Evolutionary conservation across 371 early-diverging fungal species (phyloP), one percentile per base, ranked within the genome.

Genomic region (Mortierella sp.): DNA sequence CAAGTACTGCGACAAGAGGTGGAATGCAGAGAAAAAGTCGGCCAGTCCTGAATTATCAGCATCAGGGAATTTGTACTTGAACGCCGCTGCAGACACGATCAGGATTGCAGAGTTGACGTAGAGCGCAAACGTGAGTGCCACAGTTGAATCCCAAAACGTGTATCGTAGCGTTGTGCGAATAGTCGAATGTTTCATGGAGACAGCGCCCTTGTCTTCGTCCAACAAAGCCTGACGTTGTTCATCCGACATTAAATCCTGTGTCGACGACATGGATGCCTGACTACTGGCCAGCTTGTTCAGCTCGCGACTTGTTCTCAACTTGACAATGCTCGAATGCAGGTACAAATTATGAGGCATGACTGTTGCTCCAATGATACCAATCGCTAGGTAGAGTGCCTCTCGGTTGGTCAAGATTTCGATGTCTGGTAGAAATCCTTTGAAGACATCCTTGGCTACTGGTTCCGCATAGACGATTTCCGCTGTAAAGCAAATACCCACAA

Each of bases 351-450:
- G 94, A 27, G 80, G 78, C 78, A 83, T 79, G 63, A 91, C 91
- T 3, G 93, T 93, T 1, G 94, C 94, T 43, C 95, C 95, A 62
- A 94, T 85, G 57, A 94, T 94, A 48, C 91, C 93, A 52, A 94
- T 89, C 13, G 93, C 87, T 2, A 94, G 71, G 58, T 90, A 93
- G 1, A 95, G 76, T 43, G 82, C 79, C 6, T 84, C 87, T 0
- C 79, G 56, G 43, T 91, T 80, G 6, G 85, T 85, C 53, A 94
- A 84, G 27, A 94, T 82, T 53, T 81, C 83, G 27, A 64, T 50
- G 16, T 82, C 81, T 0, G 94, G 95, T 12, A 94, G 24, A 58
- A 83, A 93, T 0, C 95, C 95, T 48, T 73, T 74, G 17, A 86
- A 62, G 7, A 94, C 92, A 43, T 87, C 86, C 13, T 71, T 82